A percentile compares a stretch with the other conserved stretches of the same genome.
These are phyloP conservation scores for Dioscorea cayenensis DNA, from an alignment of 116 monocot species.

Conservation along the genomic window DNA sequence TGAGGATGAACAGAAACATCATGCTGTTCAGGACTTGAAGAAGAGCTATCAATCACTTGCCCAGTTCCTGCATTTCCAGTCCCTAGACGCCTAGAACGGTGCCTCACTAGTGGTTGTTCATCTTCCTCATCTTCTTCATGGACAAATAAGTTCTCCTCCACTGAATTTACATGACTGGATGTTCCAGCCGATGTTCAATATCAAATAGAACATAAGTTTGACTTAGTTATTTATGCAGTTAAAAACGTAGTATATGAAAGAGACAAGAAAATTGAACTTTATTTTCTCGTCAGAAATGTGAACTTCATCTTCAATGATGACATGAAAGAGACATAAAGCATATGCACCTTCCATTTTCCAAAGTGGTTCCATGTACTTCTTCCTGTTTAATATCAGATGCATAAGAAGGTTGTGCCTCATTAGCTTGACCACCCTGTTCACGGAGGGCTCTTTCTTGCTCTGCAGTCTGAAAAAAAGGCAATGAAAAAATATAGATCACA, in stretches of 20 bases:
- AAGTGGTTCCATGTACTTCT: constrained; percentile 12
- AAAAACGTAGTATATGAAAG: not conserved
- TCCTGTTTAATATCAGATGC: constrained; percentile 26
- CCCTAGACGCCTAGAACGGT: constrained; percentile 22
- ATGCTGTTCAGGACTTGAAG: constrained; percentile 32
- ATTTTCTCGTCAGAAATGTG: too few relatives aligned
- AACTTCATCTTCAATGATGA: not conserved
- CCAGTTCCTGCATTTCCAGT: constrained; percentile 28
- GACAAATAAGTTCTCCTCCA: constrained; percentile 18
- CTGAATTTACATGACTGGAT: constrained; percentile 18
- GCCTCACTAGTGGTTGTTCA: constrained; percentile 44
- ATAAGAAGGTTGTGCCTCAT: constrained; percentile 25
- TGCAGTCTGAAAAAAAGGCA: constrained; percentile 33
- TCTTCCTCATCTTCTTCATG: constrained; percentile 73
- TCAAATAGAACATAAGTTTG: too few relatives aligned
- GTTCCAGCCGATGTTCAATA: constrained; percentile 9
- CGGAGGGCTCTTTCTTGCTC: constrained; percentile 43
- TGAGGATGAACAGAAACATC: constrained; percentile 19
- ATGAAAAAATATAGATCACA: not conserved
- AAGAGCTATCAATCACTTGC: constrained; percentile 28
- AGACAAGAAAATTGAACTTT: constrained; percentile 5
- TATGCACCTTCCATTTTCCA: constrained; percentile 47
- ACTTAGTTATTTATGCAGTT: too few relatives aligned
- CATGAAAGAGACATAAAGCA: not conserved
- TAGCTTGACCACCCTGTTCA: constrained; percentile 17